Conservation (phyloP, 768 basidiomycete species). For the Rhodotorula diobovata region DNA sequence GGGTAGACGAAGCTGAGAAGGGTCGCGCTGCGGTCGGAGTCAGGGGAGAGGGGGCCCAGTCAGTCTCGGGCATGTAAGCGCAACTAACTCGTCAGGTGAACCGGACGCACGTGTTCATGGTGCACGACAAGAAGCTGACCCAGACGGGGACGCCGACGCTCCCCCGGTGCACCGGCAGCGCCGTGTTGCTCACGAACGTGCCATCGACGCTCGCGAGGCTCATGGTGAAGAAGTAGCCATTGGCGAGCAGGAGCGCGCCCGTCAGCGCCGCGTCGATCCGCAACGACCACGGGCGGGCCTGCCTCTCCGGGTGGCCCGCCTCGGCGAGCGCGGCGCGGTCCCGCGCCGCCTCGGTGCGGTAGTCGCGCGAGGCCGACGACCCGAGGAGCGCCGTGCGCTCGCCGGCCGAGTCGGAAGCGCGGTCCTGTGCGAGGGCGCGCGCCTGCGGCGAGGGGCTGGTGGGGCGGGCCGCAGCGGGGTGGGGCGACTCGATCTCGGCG, state of each 20-base stretch:
- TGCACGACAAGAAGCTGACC: slow-evolving; percentile 18
- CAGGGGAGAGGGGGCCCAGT: neutral
- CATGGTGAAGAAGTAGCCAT: slow-evolving; percentile 32
- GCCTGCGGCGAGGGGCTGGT: neutral
- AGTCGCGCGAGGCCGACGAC: neutral
- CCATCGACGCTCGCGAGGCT: slow-evolving; percentile 12
- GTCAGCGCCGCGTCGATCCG: slow-evolving; percentile 19
- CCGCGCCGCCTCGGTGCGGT: slow-evolving; percentile 7
- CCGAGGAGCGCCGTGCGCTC: slow-evolving; percentile 25
- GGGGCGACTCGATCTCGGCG: neutral
- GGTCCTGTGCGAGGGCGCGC: neutral
- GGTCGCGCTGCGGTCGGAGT: slow-evolving; percentile 5
- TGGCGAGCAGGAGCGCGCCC: slow-evolving; percentile 23
- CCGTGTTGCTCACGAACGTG: slow-evolving; percentile 26
- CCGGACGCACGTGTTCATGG: slow-evolving; percentile 13
- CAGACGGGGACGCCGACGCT: slow-evolving; percentile 34
- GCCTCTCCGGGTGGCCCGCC: neutral
- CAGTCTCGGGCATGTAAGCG: neutral
- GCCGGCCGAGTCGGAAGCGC: neutral
- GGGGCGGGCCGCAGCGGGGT: neutral
- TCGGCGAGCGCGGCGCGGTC: neutral
- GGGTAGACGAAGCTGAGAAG: slow-evolving; percentile 33
- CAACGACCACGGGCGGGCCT: slow-evolving; percentile 13
- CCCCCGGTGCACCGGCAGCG: slow-evolving; percentile 24
- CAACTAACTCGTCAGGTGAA: neutral